Evolutionary conservation across 768 basidiomycete genomes (phyloP), one percentile per base, ranked within the genome.

Genomic region (Termitomyces sp.): DNA sequence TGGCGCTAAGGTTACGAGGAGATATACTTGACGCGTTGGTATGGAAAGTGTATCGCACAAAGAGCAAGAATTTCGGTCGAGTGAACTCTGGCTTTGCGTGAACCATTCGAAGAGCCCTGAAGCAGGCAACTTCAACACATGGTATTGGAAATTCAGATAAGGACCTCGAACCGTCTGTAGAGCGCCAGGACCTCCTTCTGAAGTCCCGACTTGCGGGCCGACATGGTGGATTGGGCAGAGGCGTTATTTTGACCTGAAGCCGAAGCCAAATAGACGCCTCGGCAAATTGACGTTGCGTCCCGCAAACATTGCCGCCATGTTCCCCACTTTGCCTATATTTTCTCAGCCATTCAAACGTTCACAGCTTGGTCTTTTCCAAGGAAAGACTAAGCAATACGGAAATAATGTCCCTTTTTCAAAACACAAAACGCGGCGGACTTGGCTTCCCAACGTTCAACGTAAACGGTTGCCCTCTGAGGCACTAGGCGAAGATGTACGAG

Each of bases 371-470:
- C 85, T 95, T 2, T 94, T 89, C 68, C 90, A 93, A 56, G 92
- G 92, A 16, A 88, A 86, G 69, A 83, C 76, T 56, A 91, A 86
- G 65, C 87, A 86, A 66, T 85, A 85, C 63, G 93, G 93, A 27
- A 94, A 95, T 78, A 94, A 88, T 68, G 91, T 95, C 50, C 92
- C 93, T 0, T 88, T 92, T 72, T 94, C 93, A 24, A 87, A 88
- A 69, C 82, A 88, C 70, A 95, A 94, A 76, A 94, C 94, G 27
- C 86, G 89, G 52, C 79, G 93, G 42, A 82, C 88, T 46, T 95
- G 93, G 93, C 77, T 93, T 12, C 93, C 93, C 37, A 95, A 95
- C 72, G 80, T 93, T 24, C 92, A 94, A 64, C 75, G 76, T 53
- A 93, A 94, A 72, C 82, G 85, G 1, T 65, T 94, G 47, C 81